Evolutionary conservation across 768 basidiomycete genomes (phyloP), one percentile per base, ranked within the genome.

Genomic region (Tylopilus vinaceipallidus): DNA sequence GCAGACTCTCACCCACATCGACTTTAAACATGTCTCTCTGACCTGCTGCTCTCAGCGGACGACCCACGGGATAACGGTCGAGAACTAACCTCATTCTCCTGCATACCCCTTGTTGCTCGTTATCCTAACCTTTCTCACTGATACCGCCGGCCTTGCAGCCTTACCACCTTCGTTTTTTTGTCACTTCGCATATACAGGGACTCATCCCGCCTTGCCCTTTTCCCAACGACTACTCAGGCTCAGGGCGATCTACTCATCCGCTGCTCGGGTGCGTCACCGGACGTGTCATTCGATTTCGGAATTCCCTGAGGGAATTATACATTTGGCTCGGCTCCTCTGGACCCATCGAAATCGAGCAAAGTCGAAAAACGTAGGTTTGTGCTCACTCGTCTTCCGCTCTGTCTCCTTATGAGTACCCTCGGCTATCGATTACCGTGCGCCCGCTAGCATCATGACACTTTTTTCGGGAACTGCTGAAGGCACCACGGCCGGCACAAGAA

Each of bases 401-500:
- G 29, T 27, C 8, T 14, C 13, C 14, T 17, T 40, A 41, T 47
- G 30, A 29, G 17, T 22, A 23, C 32, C 6, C 42, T 39, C n/a
- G 42, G 32, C 6, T 45, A 52, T 41, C 40, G 56, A 42, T 57
- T 54, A 3, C 43, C 7, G 22, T 50, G 36, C 55, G 9, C 52
- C 48, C 10, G 22, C 43, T 19, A 54, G 60, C 14, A 51, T 55
- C 27, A 62, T 68, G 66, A 13, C 48, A 7, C 49, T 56, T 20
- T 44, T 51, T 4, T 50, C 56, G 1, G 32, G 32, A 10, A 52
- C 47, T 19, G 58, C 62, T 4, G 58, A 55, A 13, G 60, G 52
- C 22, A 56, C 48, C 2, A 54, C 57, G 9, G 46, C 46, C 14
- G 76, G 74, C 5, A 60, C 61, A n/a, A 75, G 75, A 53, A 76